Conservation (phyloP, 2,329 filamentous ascomycete genomes). For the Ophiobolus disseminans region DNA sequence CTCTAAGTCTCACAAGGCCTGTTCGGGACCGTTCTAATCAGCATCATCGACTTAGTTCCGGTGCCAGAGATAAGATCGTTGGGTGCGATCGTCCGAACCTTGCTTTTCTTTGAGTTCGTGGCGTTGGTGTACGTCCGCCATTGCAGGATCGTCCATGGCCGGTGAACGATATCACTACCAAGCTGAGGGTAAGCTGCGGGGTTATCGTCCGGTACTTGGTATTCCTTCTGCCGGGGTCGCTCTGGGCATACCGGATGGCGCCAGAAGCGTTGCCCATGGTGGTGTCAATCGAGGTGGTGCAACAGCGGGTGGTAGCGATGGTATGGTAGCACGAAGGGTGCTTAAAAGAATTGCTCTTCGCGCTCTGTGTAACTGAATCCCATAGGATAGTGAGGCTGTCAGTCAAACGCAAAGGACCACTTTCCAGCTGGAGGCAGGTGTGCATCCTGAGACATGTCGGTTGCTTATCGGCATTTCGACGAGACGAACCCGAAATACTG, state of each 20-base stretch:
- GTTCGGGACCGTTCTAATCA: not conserved
- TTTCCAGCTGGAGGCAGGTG: not conserved
- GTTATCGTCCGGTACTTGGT: not conserved
- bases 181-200: constrained; percentile 2
- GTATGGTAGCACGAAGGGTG: no score
- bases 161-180: constrained; percentile 2
- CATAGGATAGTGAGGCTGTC: no score
- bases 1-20: no score
- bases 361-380: no score
- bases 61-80: not conserved
- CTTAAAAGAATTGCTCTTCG: no score
- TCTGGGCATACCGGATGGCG: constrained; percentile 2
- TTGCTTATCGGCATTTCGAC: not conserved
- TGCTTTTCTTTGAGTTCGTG: constrained; percentile 1
- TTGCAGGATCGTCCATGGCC: not conserved
- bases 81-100: not conserved
- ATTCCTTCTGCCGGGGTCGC: constrained; percentile 2
- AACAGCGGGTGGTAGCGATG: no score
- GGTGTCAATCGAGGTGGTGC: not conserved
- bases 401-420: no score
- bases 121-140: not conserved
- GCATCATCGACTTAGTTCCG: not conserved
- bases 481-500: not conserved
- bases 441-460: not conserved
- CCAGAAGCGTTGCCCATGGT: not conserved